Conservation (phyloP, 2,329 filamentous ascomycete genomes). For the Curvularia verruculosa region DNA sequence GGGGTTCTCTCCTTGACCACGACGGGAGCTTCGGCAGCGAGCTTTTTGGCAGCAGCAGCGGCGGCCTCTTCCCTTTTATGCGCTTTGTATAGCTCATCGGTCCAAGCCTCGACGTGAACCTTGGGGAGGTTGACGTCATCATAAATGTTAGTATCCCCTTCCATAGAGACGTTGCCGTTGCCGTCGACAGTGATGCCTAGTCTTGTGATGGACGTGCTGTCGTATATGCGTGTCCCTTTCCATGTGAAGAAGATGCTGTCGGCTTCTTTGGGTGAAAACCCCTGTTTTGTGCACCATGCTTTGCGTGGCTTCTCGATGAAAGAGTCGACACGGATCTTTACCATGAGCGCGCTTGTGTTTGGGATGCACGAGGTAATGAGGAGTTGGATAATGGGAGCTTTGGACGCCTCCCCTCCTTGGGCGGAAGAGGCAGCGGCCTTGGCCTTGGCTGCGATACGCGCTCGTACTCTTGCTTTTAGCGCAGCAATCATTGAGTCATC, state of each 20-base stretch:
- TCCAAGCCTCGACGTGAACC: slow-evolving; percentile 81
- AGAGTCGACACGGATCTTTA: slow-evolving; percentile 71
- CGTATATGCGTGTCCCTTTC: slow-evolving; percentile 74
- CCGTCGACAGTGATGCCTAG: slow-evolving; percentile 58
- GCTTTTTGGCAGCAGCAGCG: slow-evolving; percentile 37
- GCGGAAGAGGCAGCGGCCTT: slow-evolving; percentile 10
- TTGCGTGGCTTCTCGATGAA: slow-evolving; percentile 69
- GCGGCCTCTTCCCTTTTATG: slow-evolving; percentile 51
- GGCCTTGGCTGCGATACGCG: slow-evolving; percentile 30
- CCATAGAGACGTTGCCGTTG: slow-evolving; percentile 47
- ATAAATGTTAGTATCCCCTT: slow-evolving; percentile 56
- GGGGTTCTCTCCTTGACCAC: slow-evolving; percentile 24
- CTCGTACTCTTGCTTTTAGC: slow-evolving; percentile 35
- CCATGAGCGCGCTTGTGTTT: slow-evolving; percentile 64
- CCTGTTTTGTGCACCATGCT: slow-evolving; percentile 72
- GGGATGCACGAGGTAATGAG: slow-evolving; percentile 72
- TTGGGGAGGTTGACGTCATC: slow-evolving; percentile 57
- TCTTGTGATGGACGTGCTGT: slow-evolving; percentile 65
- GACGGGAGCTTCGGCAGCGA: slow-evolving; percentile 47
- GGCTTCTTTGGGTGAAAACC: slow-evolving; percentile 56
- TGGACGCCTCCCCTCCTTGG: slow-evolving; percentile 9
- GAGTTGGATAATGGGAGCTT: slow-evolving; percentile 60
- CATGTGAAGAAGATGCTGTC: slow-evolving; percentile 77
- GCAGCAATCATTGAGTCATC: slow-evolving; percentile 39
- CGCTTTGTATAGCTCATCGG: slow-evolving; percentile 64